A percentile compares a stretch with the other conserved stretches of the same genome.
Conservation (phyloP, 225 moss, liverwort and hornwort genomes). For the Asterella californica region DNA sequence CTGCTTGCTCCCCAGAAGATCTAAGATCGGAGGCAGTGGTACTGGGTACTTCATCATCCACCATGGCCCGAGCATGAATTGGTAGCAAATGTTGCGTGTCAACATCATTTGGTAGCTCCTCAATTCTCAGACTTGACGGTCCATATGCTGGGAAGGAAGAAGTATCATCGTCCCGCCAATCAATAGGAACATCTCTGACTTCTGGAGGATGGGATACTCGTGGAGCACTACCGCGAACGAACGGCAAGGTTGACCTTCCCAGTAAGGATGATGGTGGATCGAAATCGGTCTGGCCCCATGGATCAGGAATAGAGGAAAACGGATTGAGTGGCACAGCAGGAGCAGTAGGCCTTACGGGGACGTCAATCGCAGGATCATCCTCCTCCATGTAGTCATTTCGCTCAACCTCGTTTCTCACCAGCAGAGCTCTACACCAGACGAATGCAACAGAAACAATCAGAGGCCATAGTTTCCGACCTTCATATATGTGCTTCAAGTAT, state of each 20-base stretch:
- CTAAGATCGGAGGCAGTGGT: slow-evolving; percentile 39
- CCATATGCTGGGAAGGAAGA: slow-evolving; percentile 20
- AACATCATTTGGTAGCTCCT: slow-evolving; percentile 44
- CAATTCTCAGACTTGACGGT: slow-evolving; percentile 36
- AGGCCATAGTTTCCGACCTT: not conserved
- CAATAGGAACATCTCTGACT: slow-evolving; percentile 43
- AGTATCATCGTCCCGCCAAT: slow-evolving; percentile 28
- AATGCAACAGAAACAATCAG: not conserved
- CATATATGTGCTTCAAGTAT: too few relatives aligned
- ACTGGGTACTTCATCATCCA: slow-evolving; percentile 48
- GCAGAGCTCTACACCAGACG: slow-evolving; percentile 14
- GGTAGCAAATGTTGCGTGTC: slow-evolving; percentile 27
- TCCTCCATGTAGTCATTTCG: slow-evolving; percentile 56
- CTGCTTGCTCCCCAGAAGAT: slow-evolving; percentile 27
- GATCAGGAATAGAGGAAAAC: slow-evolving; percentile 6
- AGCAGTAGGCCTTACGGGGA: slow-evolving; percentile 20
- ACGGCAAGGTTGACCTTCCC: slow-evolving; percentile 20
- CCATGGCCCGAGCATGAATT: slow-evolving; percentile 36
- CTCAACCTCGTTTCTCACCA: slow-evolving; percentile 35
- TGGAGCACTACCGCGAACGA: slow-evolving; percentile 20
- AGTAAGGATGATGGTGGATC: not conserved
- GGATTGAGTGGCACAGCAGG: slow-evolving; percentile 21
- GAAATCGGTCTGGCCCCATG: slow-evolving; percentile 21
- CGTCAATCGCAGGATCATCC: slow-evolving; percentile 40
- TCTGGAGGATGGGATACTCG: slow-evolving; percentile 37